phyloP scores from a whole-genome alignment of 2,329 filamentous ascomycete species.

The Calonectria crousiana region DNA sequence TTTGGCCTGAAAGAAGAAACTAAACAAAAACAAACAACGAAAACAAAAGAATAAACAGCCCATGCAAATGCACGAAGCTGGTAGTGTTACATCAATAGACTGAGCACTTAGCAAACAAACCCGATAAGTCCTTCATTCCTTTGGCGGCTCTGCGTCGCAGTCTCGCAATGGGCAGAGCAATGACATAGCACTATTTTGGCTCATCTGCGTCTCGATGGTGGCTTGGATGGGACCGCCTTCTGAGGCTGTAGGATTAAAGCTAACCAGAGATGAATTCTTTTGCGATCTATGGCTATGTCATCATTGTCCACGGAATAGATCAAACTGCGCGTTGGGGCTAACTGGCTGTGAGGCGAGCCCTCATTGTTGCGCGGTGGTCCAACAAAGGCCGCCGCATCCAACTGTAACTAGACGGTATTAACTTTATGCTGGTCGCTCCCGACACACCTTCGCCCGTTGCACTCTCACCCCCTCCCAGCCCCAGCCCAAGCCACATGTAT shows the following conservation, averaged over 20 bases:
- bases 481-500: conserved; percentile 13
- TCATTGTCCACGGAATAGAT: not conserved
- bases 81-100: not conserved
- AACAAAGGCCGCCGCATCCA: conserved; percentile 3
- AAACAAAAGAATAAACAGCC: conserved; percentile 1
- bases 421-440: conserved; percentile 19
- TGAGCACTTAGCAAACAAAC: not conserved
- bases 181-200: not conserved
- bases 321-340: not conserved
- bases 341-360: conserved; percentile 10
- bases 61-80: not conserved
- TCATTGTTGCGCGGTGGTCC: conserved; percentile 11
- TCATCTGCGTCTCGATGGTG: not conserved
- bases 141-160: not conserved
- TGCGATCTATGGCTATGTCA: conserved; percentile 9
- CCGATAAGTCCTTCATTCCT: conserved; percentile 11
- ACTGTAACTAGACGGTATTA: not conserved
- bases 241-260: conserved; percentile 1
- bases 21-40: conserved; percentile 17
- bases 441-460: conserved; percentile 11
- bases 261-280: conserved; percentile 5
- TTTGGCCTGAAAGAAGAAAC: conserved; percentile 1
- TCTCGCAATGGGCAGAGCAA: not conserved
- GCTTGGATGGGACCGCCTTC: conserved; percentile 11
- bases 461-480: not conserved